Base-by-base conservation (phyloP, 2,329 filamentous ascomycete species). In the Penicillium sp. region DNA sequence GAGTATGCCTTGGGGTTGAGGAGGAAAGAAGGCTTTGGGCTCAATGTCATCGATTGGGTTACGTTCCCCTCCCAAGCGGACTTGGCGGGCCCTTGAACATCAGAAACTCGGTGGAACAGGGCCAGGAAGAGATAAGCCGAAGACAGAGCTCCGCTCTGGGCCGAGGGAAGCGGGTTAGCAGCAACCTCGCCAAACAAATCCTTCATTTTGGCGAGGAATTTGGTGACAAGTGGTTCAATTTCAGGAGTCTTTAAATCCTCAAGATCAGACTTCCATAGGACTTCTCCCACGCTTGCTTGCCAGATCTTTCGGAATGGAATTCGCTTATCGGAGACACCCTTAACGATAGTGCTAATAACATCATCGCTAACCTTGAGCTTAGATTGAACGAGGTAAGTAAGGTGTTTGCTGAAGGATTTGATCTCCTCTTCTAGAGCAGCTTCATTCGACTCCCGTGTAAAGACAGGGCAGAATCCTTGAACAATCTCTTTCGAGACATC, bases 361-460 rank as follows among this genome's bases (percentile, higher is more conserved):
- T 85, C 72, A 65, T 89, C 89, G 11, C 89, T 85, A 16, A 92
- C 70, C 36, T 86, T 81, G 1, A 81, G 73, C 25, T 80, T 83
- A 29, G 84, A 79, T n/a, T 81, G 75, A 16, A 97, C 70, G 38
- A 89, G 79, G 67, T 83, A 84, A 11, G 78, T 76, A 34, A 88
- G 76, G 65, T 90, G 88, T 58, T 83, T 83, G 52, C 85, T 82
- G 54, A 97, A 80, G 5, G 90, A 84, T 34, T 82, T 81, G 7
- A 92, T 86, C 72, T 96, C 91, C 10, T 90, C 87, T 41, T 84
- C 82, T 27, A 96, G 79, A 41, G 92, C 92, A 36, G 82, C 78
- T 73, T 99, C 94, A 66, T 95, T 97, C 8, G 92, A 87, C 75
- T 99, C 94, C 69, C 97, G 96, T 7, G 83, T 77, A 19, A 89